These are phyloP conservation scores for Naumovozyma baii DNA, from an alignment of 805 yeast genomes.

Conservation along the genomic window DNA sequence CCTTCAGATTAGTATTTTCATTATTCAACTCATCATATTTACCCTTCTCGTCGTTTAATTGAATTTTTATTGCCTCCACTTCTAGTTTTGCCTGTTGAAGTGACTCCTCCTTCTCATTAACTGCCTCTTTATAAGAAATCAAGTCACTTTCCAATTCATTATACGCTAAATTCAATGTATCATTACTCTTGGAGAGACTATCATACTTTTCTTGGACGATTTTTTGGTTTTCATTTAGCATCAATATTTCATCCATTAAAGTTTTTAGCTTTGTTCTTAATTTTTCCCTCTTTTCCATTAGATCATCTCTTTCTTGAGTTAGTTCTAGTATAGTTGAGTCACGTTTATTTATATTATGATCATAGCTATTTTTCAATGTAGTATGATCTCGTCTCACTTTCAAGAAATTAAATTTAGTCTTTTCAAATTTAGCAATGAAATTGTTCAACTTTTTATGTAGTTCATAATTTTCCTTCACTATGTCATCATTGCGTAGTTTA, in stretches of 20 bases:
- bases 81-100: no score
- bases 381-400: slow-evolving; percentile 5
- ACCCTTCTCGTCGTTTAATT: not conserved
- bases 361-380: slow-evolving; percentile 6
- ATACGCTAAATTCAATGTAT: slow-evolving; percentile 2
- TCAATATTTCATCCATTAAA: slow-evolving; percentile 19
- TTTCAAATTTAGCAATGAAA: slow-evolving; percentile 11
- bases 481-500: slow-evolving; percentile 15
- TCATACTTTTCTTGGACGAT: slow-evolving; percentile 23
- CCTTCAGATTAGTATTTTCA: slow-evolving; percentile 5
- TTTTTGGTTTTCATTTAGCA: slow-evolving; percentile 23
- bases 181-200: slow-evolving; percentile 10
- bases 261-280: slow-evolving; percentile 15
- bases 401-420: slow-evolving; percentile 6
- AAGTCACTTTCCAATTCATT: slow-evolving; percentile 2
- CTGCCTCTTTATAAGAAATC: not conserved
- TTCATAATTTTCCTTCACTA: slow-evolving; percentile 13
- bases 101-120: no score
- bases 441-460: slow-evolving; percentile 14
- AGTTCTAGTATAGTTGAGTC: slow-evolving; percentile 3
- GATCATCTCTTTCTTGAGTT: slow-evolving; percentile 7
- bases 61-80: slow-evolving; percentile 1
- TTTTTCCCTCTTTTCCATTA: slow-evolving; percentile 8
- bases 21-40: slow-evolving; percentile 1
- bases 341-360: slow-evolving; percentile 6